Evolutionary conservation across 768 basidiomycete genomes (phyloP), one percentile per base, ranked within the genome.

Genomic region (Gymnopilus dilepis): DNA sequence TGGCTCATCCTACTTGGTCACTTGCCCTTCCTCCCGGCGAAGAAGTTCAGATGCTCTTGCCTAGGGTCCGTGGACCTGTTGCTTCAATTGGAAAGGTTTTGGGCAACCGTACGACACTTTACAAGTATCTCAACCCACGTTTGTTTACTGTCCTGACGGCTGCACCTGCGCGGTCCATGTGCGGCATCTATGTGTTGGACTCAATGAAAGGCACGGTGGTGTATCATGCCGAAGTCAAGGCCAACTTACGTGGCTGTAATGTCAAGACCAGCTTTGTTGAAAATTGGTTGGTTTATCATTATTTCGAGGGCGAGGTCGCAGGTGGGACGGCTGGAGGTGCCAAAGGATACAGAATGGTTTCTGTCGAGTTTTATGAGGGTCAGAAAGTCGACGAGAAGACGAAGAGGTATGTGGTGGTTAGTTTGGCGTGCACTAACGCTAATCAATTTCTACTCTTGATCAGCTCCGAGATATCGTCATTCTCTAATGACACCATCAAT

Each of bases 261-360:
- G 77, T 97, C 17, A 84, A 90, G 65, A 85, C 86, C 19, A 75
- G 79, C 2, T 77, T 99, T 56, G 81, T 84, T 22, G 96, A 98
- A 76, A 97, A 99, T 72, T 97, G 96, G 95, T 72, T 99, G 43
- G 90, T 95, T 7, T 97, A 95, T 75, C 82, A 90, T 59, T 96
- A 92, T 70, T 94, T 88, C 70, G 89, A 93, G 54, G 83, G 80
- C 12, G 82, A 85, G 21, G 73, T 76, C 42, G 75, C 69, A 34
- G 80, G 77, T 28, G 65, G 72, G 1, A 83, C 73, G 41, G 76
- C 73, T 22, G 81, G 80, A 22, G 66, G 72, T 4, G 82, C 86
- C 2, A 92, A 90, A 68, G 88, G 92, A 0, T 85, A 89, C 70
- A 80, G 86, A 52, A 74, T 97, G 51, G 88, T 94, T 2, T 89